phyloP scores from a whole-genome alignment of 2,329 filamentous ascomycete species.

The Tolypocladium cylindrosporum region DNA sequence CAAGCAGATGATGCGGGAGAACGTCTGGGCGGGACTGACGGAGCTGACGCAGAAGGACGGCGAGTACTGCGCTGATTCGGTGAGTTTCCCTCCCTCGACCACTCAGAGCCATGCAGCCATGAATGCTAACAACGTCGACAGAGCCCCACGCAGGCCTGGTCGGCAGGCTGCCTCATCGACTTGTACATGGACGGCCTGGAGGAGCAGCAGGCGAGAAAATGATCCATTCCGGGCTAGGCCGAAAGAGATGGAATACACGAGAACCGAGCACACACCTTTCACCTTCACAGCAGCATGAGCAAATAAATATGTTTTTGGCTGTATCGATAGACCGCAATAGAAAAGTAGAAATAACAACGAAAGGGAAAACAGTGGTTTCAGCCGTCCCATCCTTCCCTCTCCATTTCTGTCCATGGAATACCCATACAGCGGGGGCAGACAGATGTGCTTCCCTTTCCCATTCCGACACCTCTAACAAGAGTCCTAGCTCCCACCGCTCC shows the following conservation, averaged over 20 bases:
- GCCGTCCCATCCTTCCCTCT: neutral
- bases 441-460: neutral
- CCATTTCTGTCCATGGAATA: neutral
- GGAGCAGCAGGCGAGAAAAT: conserved; percentile 25
- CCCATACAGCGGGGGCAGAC: neutral
- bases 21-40: conserved; percentile 80
- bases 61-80: conserved; percentile 75
- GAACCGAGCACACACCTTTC: neutral
- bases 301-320: neutral
- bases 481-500: neutral
- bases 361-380: neutral
- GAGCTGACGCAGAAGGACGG: conserved; percentile 91
- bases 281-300: neutral
- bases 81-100: conserved; percentile 34
- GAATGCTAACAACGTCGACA: conserved; percentile 23
- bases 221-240: neutral
- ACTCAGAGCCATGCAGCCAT: too few species aligned
- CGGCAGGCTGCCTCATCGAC: conserved; percentile 86
- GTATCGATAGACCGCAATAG: neutral
- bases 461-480: neutral
- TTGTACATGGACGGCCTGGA: conserved; percentile 83
- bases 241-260: neutral
- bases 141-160: conserved; percentile 96
- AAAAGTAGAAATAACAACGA: neutral
- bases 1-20: conserved; percentile 72